phyloP scores from a whole-genome alignment of 192 early-diverging fungal species.

The Podila clonocystis region DNA sequence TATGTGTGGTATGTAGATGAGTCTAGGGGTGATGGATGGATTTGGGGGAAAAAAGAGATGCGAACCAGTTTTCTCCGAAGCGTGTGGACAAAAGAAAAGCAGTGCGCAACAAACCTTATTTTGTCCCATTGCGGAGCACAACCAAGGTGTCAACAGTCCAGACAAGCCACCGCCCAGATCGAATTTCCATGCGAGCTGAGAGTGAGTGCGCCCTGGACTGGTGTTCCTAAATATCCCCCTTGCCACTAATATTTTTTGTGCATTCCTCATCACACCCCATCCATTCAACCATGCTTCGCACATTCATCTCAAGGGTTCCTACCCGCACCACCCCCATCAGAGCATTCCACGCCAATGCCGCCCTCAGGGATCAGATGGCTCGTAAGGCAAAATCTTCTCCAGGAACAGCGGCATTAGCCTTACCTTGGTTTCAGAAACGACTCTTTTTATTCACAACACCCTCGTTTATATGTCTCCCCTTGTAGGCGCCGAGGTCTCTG shows the following conservation, averaged over 20 bases:
- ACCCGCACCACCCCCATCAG: conserved; percentile 3
- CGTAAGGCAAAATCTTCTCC: conserved; percentile 7
- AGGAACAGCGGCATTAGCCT: neutral
- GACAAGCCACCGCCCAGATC: too few relatives aligned
- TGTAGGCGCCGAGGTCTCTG: conserved; percentile 60
- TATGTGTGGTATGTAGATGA: neutral
- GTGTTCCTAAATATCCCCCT: too few relatives aligned
- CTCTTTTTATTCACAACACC: neutral
- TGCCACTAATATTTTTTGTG: neutral
- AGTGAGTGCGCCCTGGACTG: too few relatives aligned
- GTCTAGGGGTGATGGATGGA: neutral
- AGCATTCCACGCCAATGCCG: conserved; percentile 39
- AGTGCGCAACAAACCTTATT: too few relatives aligned
- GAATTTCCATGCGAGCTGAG: too few relatives aligned
- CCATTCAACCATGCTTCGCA: conserved; percentile 25
- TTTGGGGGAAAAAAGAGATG: neutral
- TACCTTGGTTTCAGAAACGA: neutral
- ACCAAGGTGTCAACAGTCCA: too few relatives aligned
- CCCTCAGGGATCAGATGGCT: conserved; percentile 35
- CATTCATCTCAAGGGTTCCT: conserved; percentile 23
- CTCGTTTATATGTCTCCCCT: neutral
- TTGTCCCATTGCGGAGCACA: too few relatives aligned
- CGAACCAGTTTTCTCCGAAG: too few relatives aligned
- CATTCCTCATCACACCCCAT: neutral
- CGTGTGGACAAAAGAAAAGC: too few relatives aligned